Evolutionary conservation across 2,329 filamentous ascomycete genomes (phyloP).

Genomic region (Sphaerulina vaccinii): DNA sequence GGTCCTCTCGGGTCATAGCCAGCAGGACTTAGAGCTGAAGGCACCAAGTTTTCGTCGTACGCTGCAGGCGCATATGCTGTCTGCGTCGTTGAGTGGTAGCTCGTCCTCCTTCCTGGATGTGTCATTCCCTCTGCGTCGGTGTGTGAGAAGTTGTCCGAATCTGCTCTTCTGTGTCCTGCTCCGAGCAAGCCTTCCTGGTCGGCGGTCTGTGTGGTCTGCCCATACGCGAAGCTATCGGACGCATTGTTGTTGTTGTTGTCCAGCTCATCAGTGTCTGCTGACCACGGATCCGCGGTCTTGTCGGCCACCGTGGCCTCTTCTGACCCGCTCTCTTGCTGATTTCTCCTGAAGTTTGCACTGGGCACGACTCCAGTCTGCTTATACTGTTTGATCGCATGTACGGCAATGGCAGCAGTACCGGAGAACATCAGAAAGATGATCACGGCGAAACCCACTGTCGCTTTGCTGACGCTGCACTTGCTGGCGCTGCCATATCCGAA

Average conservation of each 20-base stretch:
- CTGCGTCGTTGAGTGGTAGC: conserved; percentile 16
- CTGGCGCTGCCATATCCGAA: conserved; percentile 55
- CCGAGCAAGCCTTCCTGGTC: conserved; percentile 22
- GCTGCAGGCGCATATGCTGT: conserved; percentile 13
- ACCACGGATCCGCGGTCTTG: conserved; percentile 48
- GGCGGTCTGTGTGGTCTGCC: conserved; percentile 10
- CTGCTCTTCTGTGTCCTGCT: conserved; percentile 12
- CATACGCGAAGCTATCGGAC: conserved; percentile 15
- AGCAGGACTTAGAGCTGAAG: conserved; percentile 24
- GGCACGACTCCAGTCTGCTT: conserved; percentile 57
- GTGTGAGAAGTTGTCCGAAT: conserved; percentile 13
- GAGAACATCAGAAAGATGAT: conserved; percentile 58
- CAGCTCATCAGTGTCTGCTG: conserved; percentile 43
- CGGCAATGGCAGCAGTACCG: conserved; percentile 53
- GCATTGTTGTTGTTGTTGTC: conserved; percentile 15
- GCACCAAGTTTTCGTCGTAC: conserved; percentile 22
- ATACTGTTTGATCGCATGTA: conserved; percentile 57
- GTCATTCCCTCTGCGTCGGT: conserved; percentile 16
- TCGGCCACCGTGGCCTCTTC: conserved; percentile 31
- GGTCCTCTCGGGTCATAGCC: conserved; percentile 17
- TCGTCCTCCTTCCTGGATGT: conserved; percentile 23
- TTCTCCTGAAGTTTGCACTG: conserved; percentile 37
- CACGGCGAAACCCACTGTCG: conserved; percentile 56
- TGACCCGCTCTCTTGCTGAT: conserved; percentile 35
- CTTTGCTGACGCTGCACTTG: conserved; percentile 59